A percentile compares a stretch with the other conserved stretches of the same genome.
Evolutionary conservation across 768 basidiomycete genomes (phyloP).

Genomic region (Mycena epipterygia): DNA sequence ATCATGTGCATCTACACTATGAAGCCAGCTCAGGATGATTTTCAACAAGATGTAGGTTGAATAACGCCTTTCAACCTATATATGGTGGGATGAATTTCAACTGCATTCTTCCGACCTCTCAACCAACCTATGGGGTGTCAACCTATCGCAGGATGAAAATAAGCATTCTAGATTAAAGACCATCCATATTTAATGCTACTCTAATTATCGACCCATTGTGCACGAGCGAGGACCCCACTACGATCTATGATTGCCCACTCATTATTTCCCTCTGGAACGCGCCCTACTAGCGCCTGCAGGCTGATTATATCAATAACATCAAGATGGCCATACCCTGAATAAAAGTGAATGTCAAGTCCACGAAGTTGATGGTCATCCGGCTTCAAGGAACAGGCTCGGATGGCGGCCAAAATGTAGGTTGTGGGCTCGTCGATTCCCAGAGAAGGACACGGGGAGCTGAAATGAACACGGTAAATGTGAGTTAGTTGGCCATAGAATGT

Average conservation of each 20-base stretch:
- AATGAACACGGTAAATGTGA: conserved; percentile 42
- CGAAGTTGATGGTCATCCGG: conserved; percentile 3
- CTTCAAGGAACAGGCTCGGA: conserved; percentile 36
- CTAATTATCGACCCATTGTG: conserved; percentile 22
- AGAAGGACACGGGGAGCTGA: conserved; percentile 3
- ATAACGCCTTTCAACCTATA: conserved; percentile 10
- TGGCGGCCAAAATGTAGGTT: conserved; percentile 42
- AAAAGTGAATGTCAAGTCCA: conserved; percentile 40
- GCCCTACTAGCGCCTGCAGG: conserved; percentile 42
- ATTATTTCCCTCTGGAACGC: conserved; percentile 20
- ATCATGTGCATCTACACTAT: too few species aligned
- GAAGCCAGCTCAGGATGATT: conserved; percentile 8
- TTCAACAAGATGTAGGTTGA: conserved; percentile 20
- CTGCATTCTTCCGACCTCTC: not conserved
- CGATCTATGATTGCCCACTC: conserved; percentile 43
- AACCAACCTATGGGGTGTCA: conserved; percentile 13
- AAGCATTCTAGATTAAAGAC: not conserved
- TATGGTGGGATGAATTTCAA: not conserved
- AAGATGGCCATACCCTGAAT: conserved; percentile 23
- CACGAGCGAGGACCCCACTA: conserved; percentile 36
- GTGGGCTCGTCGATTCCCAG: too few species aligned
- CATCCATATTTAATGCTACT: not conserved
- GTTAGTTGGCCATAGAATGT: conserved; percentile 51
- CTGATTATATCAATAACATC: conserved; percentile 42
- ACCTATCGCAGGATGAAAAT: not conserved